Conservation (phyloP, 768 basidiomycete species). For the Podaxis sp. region DNA sequence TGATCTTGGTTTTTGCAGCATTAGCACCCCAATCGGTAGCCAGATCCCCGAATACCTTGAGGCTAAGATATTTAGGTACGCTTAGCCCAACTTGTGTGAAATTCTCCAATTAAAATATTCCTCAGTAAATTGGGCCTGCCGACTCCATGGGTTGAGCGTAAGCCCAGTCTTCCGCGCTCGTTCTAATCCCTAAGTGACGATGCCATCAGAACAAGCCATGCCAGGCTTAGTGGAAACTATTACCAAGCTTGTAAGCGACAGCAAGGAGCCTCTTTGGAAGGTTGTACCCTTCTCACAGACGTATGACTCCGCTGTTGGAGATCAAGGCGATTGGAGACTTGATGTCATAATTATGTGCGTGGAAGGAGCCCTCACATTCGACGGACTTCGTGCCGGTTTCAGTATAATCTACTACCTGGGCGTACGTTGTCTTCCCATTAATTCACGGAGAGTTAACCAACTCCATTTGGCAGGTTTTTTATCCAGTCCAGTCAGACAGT, state of each 20-base stretch:
- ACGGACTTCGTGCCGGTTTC: not conserved
- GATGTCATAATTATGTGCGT: not conserved
- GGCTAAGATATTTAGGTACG: not conserved
- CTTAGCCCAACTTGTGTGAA: not conserved
- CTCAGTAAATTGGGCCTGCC: not conserved
- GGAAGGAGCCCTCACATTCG: not conserved
- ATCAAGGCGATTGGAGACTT: not conserved
- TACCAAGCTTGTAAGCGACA: not conserved
- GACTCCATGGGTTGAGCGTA: not conserved
- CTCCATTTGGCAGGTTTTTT: not conserved
- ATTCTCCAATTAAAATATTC: not conserved
- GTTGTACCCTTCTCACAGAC: not conserved
- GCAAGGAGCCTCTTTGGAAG: not conserved
- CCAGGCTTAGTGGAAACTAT: not conserved
- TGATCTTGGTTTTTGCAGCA: not conserved
- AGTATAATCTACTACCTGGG: not conserved
- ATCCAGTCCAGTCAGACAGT: not conserved
- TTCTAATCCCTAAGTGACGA: not conserved
- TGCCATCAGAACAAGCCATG: not conserved
- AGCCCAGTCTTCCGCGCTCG: not conserved
- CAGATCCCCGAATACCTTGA: not conserved
- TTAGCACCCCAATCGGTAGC: not conserved
- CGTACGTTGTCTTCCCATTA: not conserved
- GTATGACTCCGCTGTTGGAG: not conserved
- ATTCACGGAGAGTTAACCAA: too few relatives aligned